A percentile compares a stretch with the other conserved stretches of the same genome.
These are phyloP conservation scores for Uromyces viciae-fabae DNA, from an alignment of 1,284 basidiomycete species.

Conservation along the genomic window DNA sequence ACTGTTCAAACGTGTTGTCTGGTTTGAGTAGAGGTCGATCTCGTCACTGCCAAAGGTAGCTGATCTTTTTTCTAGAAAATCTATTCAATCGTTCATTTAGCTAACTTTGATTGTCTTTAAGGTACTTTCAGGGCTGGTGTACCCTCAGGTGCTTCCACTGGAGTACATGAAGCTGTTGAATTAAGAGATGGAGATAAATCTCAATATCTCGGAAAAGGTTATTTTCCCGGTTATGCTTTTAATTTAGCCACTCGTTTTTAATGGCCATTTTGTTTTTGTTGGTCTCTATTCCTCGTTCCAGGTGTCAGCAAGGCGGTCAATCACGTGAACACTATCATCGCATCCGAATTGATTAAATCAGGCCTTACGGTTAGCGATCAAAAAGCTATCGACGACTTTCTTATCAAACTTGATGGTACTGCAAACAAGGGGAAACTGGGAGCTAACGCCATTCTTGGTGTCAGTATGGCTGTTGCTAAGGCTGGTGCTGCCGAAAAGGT, in stretches of 20 bases:
- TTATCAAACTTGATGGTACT: conserved; percentile 97
- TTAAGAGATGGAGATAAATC: conserved; percentile 93
- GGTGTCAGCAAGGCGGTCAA: conserved; percentile 89
- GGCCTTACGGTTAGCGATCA: conserved; percentile 83
- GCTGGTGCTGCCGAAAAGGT: conserved; percentile 86
- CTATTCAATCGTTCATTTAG: not conserved
- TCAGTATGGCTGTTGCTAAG: conserved; percentile 91
- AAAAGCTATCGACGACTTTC: conserved; percentile 94
- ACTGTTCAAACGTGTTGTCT: not conserved
- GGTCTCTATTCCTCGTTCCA: conserved; percentile 55
- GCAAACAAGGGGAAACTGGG: conserved; percentile 99
- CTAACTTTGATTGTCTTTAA: conserved; percentile 53
- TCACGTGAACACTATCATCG: conserved; percentile 91
- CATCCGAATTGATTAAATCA: conserved; percentile 80
- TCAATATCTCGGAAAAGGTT: conserved; percentile 92
- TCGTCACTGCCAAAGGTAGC: conserved; percentile 64
- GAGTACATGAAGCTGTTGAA: conserved; percentile 97
- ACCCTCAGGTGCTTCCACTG: conserved; percentile 96
- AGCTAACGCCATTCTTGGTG: conserved; percentile 98
- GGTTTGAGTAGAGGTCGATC: conserved; percentile 68
- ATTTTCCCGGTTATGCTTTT: conserved; percentile 48
- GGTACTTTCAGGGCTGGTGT: conserved; percentile 92
- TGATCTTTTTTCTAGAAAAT: conserved; percentile 47
- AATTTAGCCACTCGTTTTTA: conserved; percentile 3
- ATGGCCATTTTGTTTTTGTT: not conserved